Evolutionary conservation across 2,329 filamentous ascomycete species (phyloP).

Genomic region (Cladosporium sp.): DNA sequence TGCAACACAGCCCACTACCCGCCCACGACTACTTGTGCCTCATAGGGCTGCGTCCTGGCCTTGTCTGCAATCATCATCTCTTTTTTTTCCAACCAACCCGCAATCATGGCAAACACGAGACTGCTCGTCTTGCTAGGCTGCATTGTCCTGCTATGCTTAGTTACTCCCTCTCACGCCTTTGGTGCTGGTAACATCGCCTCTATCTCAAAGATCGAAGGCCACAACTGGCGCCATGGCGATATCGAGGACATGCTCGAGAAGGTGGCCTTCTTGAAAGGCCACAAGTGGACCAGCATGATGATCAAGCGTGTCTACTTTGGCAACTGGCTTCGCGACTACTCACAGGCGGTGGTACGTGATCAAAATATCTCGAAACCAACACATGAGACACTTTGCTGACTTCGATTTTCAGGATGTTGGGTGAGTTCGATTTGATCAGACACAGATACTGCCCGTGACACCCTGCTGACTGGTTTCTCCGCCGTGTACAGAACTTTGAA

Average conservation of each 20-base stretch:
- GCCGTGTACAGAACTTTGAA: constrained; percentile 43
- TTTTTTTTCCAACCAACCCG: background rate
- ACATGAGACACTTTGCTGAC: background rate
- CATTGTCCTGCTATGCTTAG: constrained; percentile 30
- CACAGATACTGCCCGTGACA: background rate
- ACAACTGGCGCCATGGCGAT: constrained; percentile 55
- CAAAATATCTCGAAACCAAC: background rate
- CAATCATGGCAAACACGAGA: constrained; percentile 19
- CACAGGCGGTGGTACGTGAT: constrained; percentile 46
- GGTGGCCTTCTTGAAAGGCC: constrained; percentile 55
- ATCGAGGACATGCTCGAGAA: constrained; percentile 54
- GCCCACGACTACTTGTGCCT: background rate
- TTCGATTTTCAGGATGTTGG: constrained; percentile 45
- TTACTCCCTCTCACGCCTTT: constrained; percentile 40
- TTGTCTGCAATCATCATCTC: background rate
- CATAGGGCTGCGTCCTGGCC: background rate
- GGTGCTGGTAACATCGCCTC: constrained; percentile 52
- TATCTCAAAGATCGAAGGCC: constrained; percentile 46
- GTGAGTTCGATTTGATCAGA: background rate
- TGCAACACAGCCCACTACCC: constrained; percentile 6
- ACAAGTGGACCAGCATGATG: constrained; percentile 82
- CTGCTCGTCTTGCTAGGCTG: constrained; percentile 30
- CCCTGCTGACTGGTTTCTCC: background rate
- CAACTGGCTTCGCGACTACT: constrained; percentile 53
- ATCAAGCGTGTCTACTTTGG: constrained; percentile 43